A percentile compares a stretch with the other conserved stretches of the same genome.
Evolutionary conservation across 1,284 basidiomycete species (phyloP).

Genomic region (Rhodotorula mucilaginosa): DNA sequence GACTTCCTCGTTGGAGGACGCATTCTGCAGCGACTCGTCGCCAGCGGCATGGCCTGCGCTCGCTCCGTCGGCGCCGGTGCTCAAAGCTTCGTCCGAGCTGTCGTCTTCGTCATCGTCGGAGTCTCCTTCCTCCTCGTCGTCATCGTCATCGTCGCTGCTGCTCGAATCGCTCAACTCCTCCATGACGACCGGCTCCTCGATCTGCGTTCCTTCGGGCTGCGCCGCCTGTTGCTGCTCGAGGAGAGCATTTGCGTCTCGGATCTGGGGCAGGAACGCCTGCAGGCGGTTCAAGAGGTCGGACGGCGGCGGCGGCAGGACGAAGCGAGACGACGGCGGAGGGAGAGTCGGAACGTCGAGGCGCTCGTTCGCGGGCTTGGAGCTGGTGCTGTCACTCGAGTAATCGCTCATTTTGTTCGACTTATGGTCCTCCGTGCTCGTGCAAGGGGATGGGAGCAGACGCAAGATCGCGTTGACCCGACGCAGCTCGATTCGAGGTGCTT

Average conservation of each 20-base stretch:
- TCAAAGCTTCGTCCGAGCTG: not conserved
- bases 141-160: not conserved
- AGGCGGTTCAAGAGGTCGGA: slow-evolving; percentile 37
- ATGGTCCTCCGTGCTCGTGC: no score
- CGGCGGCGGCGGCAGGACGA: slow-evolving; percentile 37
- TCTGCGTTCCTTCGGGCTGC: not conserved
- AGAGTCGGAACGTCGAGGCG: slow-evolving; percentile 33
- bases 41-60: not conserved
- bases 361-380: slow-evolving; percentile 1
- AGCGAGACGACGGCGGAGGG: slow-evolving; percentile 27
- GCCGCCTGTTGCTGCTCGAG: slow-evolving; percentile 1
- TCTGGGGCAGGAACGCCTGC: slow-evolving; percentile 37
- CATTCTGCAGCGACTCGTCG: not conserved
- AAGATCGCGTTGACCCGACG: no score
- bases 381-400: not conserved
- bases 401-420: not conserved
- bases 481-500: no score
- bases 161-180: slow-evolving; percentile 26
- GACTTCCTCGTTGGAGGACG: no score
- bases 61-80: not conserved
- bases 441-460: no score
- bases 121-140: not conserved
- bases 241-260: slow-evolving; percentile 30
- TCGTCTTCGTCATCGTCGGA: slow-evolving; percentile 4
- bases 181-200: slow-evolving; percentile 29